Evolutionary conservation across 1,139 yeast species (phyloP).

Genomic region (Yamadazyma spencermartinsiae): DNA sequence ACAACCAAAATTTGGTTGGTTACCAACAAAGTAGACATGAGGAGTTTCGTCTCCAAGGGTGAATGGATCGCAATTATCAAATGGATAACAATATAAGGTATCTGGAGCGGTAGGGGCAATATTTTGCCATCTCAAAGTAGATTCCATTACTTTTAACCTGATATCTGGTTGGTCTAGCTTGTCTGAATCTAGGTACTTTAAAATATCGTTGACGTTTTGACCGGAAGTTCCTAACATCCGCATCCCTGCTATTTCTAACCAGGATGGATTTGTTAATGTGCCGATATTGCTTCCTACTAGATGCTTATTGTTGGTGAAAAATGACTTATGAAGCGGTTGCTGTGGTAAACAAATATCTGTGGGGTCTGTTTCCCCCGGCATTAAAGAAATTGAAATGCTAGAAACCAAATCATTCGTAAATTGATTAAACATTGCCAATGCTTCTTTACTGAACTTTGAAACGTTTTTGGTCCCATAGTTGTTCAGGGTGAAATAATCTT

Average conservation of each 20-base stretch:
- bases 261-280: constrained; percentile 72
- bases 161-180: constrained; percentile 24
- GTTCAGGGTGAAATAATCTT: constrained; percentile 35
- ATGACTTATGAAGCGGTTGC: constrained; percentile 78
- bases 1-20: constrained; percentile 63
- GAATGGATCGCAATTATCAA: constrained; percentile 78
- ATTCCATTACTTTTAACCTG: constrained; percentile 56
- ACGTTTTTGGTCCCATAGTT: constrained; percentile 57
- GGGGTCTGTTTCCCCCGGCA: constrained; percentile 89
- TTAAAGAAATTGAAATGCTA: constrained; percentile 65
- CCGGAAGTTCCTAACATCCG: constrained; percentile 77
- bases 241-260: constrained; percentile 57
- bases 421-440: constrained; percentile 49
- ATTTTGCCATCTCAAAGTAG: constrained; percentile 80
- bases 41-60: constrained; percentile 68
- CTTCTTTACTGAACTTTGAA: constrained; percentile 47
- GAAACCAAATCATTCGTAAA: constrained; percentile 59
- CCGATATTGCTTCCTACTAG: constrained; percentile 44
- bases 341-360: constrained; percentile 85
- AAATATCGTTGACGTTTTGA: constrained; percentile 77
- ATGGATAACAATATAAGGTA: constrained; percentile 89
- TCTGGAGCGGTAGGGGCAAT: constrained; percentile 96
- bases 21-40: constrained; percentile 83
- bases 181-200: constrained; percentile 52
- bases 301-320: constrained; percentile 53